Conservation (phyloP, 345 rosid genomes). For the Cardiospermum halicacabum region DNA sequence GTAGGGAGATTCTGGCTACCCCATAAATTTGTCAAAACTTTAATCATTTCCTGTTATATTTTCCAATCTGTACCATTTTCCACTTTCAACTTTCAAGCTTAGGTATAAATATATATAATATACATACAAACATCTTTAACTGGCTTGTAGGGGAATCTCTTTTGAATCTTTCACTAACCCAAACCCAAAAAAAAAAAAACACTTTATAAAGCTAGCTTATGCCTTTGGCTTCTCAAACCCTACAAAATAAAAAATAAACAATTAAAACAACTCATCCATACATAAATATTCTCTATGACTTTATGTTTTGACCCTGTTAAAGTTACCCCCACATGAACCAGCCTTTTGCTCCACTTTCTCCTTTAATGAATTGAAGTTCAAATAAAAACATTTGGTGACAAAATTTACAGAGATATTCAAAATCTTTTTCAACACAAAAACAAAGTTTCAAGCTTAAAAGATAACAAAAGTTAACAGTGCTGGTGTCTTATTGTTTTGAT, state of each 20-base stretch:
- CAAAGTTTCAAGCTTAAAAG: slow-evolving; percentile 24
- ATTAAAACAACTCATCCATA: slow-evolving; percentile 2
- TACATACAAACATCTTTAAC: not conserved
- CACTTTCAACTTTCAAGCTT: not conserved
- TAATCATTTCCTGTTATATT: not conserved
- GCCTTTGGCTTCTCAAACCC: not conserved
- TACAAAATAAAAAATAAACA: not conserved
- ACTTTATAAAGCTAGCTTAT: not conserved
- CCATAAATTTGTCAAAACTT: not conserved
- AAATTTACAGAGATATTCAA: slow-evolving; percentile 23
- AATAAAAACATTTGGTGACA: not conserved
- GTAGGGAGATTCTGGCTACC: not conserved
- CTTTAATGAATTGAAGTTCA: slow-evolving; percentile 4
- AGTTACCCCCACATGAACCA: slow-evolving; percentile 25
- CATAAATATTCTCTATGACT: slow-evolving; percentile 12
- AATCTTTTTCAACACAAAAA: slow-evolving; percentile 31
- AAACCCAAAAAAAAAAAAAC: not conserved
- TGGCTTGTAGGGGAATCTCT: not conserved
- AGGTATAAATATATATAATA: too few species aligned
- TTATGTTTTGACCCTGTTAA: slow-evolving; percentile 38
- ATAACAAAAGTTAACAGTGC: slow-evolving; percentile 23
- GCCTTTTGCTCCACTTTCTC: slow-evolving; percentile 18
- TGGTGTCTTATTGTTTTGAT: slow-evolving; percentile 11
- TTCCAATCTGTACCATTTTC: not conserved
- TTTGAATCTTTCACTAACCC: not conserved